These are phyloP conservation scores for Lumnitzera littorea DNA, from an alignment of 345 rosid species.

Conservation along the genomic window DNA sequence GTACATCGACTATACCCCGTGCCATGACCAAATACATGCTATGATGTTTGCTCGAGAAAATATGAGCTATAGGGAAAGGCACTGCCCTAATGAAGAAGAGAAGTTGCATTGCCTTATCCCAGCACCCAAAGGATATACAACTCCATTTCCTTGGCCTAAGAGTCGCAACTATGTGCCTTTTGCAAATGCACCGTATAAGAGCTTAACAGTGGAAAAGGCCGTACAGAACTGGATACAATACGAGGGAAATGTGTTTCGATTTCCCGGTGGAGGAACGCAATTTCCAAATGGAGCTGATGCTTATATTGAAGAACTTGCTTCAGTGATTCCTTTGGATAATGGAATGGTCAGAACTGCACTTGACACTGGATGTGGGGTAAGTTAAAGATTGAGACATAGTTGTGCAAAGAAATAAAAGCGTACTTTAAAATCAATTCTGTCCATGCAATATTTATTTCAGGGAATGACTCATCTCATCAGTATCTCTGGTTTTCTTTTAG, in stretches of 20 bases:
- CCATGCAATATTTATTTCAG: no score
- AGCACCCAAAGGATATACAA: conserved; percentile 56
- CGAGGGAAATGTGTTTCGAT: conserved; percentile 61
- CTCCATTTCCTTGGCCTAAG: conserved; percentile 70
- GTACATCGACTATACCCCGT: conserved; percentile 57
- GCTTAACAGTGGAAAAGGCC: conserved; percentile 68
- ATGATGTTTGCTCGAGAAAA: conserved; percentile 54
- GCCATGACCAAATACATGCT: conserved; percentile 58
- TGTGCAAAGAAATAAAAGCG: no score
- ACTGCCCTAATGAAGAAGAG: conserved; percentile 47
- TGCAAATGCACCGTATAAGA: conserved; percentile 64
- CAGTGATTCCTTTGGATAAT: conserved; percentile 46
- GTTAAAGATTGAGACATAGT: conserved; percentile 1
- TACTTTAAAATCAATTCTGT: not conserved
- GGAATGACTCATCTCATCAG: no score
- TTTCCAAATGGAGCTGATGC: conserved; percentile 65
- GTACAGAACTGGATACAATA: conserved; percentile 66
- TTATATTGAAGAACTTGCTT: conserved; percentile 52
- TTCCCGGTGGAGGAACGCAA: conserved; percentile 73
- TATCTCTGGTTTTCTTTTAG: not conserved
- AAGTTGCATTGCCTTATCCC: conserved; percentile 56
- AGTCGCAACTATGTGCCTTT: conserved; percentile 68
- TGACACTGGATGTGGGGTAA: conserved; percentile 73
- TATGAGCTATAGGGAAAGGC: conserved; percentile 62
- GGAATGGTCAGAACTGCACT: conserved; percentile 56